Base-by-base conservation (phyloP, 192 early-diverging fungal species). In the Chytriomyces sp. region DNA sequence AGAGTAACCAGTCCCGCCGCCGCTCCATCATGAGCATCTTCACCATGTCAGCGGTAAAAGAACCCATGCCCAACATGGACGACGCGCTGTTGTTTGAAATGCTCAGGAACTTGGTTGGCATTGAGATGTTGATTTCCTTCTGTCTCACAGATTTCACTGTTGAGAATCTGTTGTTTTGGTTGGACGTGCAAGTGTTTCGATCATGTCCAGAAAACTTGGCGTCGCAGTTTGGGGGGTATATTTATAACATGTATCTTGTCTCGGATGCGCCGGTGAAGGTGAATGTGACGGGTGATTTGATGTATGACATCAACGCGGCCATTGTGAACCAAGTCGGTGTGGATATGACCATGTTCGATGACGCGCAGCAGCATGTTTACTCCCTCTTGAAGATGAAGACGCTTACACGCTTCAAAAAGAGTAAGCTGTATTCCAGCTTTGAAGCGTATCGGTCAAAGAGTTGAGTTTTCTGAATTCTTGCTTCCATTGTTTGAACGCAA, bases 181-280 rank as follows among this genome's bases (percentile, higher is more conserved):
- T 96, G 64, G 94, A 95, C 64, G 91, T 94, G 11, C 94, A 96
- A 79, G 81, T 94, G 1, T 94, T 93, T 77, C 81, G 88, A 24
- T 77, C 81, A 6, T 67, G 24, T 44, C 71, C 47, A n/a, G 53
- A 24, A 5, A 44, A 44, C 24, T 61, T 65, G 35, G 45, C 69
- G 9, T 18, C 45, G 13, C 28, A 59, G 9, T 87, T 72, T 67
- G 76, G 76, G 0, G 75, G 74, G 24, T 85, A 94, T 73, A 93
- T 96, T 50, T 94, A 91, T 72, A 79, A 92, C 53, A 94, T 86
- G 47, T 96, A 94, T 78, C 79, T 96, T 8, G 84, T 87, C 63
- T 73, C 85, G 5, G 81, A 77, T n/a, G 89, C 88, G 0, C 93
- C 93, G 0, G 77, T 96, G n/a, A 86, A 89, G 45, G 85, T 95